Evolutionary conservation across 2,329 filamentous ascomycete species (phyloP).

Genomic region (Colletotrichum sp.): DNA sequence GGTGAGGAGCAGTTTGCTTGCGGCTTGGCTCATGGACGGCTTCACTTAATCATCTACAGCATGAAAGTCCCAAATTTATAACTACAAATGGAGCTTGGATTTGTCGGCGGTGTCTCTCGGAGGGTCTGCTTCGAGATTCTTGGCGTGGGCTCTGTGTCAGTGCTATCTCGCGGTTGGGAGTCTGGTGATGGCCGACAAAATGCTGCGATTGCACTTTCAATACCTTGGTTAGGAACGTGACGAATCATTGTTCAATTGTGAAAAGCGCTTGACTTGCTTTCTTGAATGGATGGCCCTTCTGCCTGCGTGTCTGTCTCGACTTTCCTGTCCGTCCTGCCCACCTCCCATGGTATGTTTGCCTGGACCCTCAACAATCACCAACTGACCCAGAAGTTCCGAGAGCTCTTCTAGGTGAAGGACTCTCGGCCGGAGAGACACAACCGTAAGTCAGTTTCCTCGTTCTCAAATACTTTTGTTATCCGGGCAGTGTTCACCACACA

Average conservation of each 20-base stretch:
- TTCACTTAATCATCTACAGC: accelerated
- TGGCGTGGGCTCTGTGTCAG: not conserved
- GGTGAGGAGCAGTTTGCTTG: not conserved
- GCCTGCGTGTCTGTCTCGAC: not conserved
- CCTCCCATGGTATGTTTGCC: accelerated
- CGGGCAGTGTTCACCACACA: no score
- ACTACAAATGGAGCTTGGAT: no score
- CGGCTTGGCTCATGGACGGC: not conserved
- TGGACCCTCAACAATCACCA: not conserved
- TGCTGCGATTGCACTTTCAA: not conserved
- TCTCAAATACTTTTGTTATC: accelerated
- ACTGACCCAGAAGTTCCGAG: accelerated
- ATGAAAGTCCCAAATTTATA: accelerated
- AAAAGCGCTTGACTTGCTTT: not conserved
- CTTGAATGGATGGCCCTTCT: accelerated
- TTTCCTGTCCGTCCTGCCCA: not conserved
- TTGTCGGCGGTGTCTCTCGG: not conserved
- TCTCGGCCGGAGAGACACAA: not conserved
- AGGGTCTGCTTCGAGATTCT: not conserved
- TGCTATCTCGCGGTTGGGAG: not conserved
- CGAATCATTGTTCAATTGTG: no score
- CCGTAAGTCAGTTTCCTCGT: accelerated
- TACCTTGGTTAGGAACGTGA: accelerated
- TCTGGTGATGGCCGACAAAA: not conserved
- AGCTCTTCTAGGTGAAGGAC: accelerated